Conservation (phyloP, 805 yeast species). For the Schizosaccharomyces lindneri region DNA sequence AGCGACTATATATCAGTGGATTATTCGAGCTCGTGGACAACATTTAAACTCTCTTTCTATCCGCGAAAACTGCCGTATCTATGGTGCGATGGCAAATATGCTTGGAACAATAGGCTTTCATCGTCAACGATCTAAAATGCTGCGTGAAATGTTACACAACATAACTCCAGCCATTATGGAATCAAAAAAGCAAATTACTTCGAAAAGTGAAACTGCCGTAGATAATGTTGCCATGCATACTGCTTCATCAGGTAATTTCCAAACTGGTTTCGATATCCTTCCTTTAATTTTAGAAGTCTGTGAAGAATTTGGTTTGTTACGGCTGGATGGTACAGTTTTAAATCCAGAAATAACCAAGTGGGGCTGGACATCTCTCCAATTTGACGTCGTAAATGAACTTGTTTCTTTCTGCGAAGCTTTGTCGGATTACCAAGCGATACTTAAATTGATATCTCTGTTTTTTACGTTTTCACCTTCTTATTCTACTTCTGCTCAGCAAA, state of each 20-base stretch:
- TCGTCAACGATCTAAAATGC: constrained; percentile 45
- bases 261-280: constrained; percentile 12
- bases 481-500: not conserved
- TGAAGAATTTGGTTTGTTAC: constrained; percentile 18
- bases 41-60: constrained; percentile 7
- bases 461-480: constrained; percentile 5
- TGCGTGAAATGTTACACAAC: constrained; percentile 37
- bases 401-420: constrained; percentile 28
- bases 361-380: constrained; percentile 34
- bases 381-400: constrained; percentile 28
- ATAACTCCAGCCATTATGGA: constrained; percentile 10
- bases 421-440: constrained; percentile 20
- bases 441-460: constrained; percentile 6
- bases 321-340: constrained; percentile 6
- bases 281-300: constrained; percentile 25
- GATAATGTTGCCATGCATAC: not conserved
- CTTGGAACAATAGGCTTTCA: constrained; percentile 34
- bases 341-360: constrained; percentile 4
- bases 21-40: constrained; percentile 5
- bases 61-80: constrained; percentile 19
- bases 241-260: constrained; percentile 10
- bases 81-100: constrained; percentile 38
- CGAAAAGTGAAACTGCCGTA: constrained; percentile 6
- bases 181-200: constrained; percentile 7
- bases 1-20: constrained; percentile 2